Percentiles rank a stretch among this genome's conserved stretches.
phyloP scores from a whole-genome alignment of 2,329 filamentous ascomycete species.

The Akanthomyces dipterigenus region DNA sequence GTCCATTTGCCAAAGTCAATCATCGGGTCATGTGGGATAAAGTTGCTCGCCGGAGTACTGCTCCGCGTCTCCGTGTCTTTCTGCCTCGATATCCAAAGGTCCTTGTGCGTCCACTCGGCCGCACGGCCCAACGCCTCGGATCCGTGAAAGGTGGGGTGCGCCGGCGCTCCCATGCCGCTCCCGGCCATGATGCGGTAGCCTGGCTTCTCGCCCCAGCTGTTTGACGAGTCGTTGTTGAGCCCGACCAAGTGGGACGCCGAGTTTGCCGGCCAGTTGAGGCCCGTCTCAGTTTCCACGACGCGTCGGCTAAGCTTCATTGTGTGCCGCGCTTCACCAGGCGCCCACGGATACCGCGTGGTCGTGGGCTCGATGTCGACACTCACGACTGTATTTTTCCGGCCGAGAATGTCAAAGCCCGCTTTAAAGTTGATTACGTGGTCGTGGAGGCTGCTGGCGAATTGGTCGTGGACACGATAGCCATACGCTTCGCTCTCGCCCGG shows the following conservation, averaged over 20 bases:
- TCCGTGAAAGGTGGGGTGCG: conserved; percentile 1
- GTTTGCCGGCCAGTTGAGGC: conserved; percentile 44
- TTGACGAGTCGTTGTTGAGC: conserved; percentile 43
- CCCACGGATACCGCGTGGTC: conserved; percentile 39
- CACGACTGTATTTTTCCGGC: conserved; percentile 38
- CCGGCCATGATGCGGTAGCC: conserved; percentile 38
- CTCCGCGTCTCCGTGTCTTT: not conserved
- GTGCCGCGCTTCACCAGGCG: conserved; percentile 36
- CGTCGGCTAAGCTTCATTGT: conserved; percentile 45
- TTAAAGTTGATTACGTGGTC: conserved; percentile 52
- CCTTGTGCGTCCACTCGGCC: conserved; percentile 21
- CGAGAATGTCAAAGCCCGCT: conserved; percentile 45
- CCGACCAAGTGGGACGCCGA: conserved; percentile 39
- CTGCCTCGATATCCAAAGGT: conserved; percentile 4
- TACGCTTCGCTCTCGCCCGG: conserved; percentile 40
- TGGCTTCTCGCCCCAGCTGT: conserved; percentile 43
- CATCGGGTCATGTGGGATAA: conserved; percentile 32
- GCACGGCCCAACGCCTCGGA: conserved; percentile 22
- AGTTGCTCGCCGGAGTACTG: not conserved
- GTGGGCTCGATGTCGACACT: conserved; percentile 27
- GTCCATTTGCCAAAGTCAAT: conserved; percentile 45
- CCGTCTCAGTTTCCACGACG: conserved; percentile 33
- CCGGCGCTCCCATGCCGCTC: not conserved
- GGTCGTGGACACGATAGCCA: conserved; percentile 43
- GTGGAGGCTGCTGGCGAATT: conserved; percentile 43